These are phyloP conservation scores for Limonium bicolor DNA, from an alignment of 148 eudicot species.

Conservation along the genomic window DNA sequence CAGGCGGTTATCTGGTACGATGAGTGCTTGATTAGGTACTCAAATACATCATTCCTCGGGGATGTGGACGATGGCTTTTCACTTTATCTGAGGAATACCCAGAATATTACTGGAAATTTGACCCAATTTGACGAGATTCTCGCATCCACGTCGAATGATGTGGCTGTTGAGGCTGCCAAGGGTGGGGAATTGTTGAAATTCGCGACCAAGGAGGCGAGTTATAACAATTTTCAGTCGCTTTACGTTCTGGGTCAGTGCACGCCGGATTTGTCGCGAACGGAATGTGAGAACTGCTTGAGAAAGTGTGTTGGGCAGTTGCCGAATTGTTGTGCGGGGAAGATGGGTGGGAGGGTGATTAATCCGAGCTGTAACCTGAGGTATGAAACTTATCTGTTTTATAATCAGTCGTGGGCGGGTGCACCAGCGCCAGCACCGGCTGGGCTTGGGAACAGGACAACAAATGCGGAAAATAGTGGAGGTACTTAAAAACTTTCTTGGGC, in stretches of 20 bases:
- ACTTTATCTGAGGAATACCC: background rate
- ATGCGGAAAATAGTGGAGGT: background rate
- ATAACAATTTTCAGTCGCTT: background rate
- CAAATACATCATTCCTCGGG: background rate
- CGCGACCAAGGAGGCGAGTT: background rate
- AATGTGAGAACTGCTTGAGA: slow-evolving; percentile 11
- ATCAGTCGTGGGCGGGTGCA: background rate
- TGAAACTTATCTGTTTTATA: slow-evolving; percentile 5
- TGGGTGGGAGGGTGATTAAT: slow-evolving; percentile 1
- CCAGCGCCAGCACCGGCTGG: background rate
- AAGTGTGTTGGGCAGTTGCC: background rate
- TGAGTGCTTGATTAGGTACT: background rate
- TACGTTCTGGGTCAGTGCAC: slow-evolving; percentile 14
- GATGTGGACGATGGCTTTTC: background rate
- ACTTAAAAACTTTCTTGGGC: no score
- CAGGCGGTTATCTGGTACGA: slow-evolving; percentile 5
- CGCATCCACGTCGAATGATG: background rate
- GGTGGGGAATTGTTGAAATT: slow-evolving; percentile 4
- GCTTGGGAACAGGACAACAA: background rate
- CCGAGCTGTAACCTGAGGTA: slow-evolving; percentile 17
- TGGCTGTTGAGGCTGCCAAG: slow-evolving; percentile 5
- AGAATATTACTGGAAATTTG: slow-evolving; percentile 7
- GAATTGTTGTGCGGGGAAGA: background rate
- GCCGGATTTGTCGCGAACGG: slow-evolving; percentile 5
- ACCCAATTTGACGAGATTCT: background rate